Evolutionary conservation across 2,329 filamentous ascomycete genomes (phyloP).

Genomic region (Aspergillus tubingensis): DNA sequence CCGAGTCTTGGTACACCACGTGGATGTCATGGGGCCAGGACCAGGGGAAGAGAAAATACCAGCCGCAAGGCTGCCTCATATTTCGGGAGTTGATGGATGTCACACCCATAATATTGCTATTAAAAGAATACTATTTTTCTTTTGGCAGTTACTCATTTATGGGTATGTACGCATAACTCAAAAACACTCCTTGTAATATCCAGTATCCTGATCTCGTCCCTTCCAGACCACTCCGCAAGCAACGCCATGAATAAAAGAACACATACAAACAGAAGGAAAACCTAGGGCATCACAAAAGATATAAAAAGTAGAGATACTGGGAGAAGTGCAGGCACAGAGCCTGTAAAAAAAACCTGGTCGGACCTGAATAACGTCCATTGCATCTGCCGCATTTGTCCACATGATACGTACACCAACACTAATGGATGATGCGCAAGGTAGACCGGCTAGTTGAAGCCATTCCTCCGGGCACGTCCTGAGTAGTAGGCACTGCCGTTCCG

Average conservation of each 20-base stretch:
- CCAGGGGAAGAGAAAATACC: not conserved
- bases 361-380: not conserved
- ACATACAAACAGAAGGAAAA: conserved; percentile 24
- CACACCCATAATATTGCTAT: not conserved
- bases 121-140: not conserved
- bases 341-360: not conserved
- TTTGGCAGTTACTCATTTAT: conserved; percentile 10
- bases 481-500: conserved; percentile 53
- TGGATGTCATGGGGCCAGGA: not conserved
- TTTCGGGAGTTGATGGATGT: not conserved
- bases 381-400: conserved; percentile 15
- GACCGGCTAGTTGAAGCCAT: conserved; percentile 41
- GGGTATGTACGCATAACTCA: conserved; percentile 14
- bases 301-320: conserved; percentile 9
- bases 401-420: conserved; percentile 24
- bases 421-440: conserved; percentile 12
- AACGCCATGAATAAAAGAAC: conserved; percentile 28
- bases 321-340: conserved; percentile 2
- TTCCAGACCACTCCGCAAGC: conserved; percentile 37
- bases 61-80: too few species aligned
- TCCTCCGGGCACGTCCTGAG: conserved; percentile 45
- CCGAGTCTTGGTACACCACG: not conserved
- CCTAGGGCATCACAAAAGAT: conserved; percentile 15
- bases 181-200: conserved; percentile 33
- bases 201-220: conserved; percentile 33